Evolutionary conservation across 148 eudicot species (phyloP), one percentile per base, ranked within the genome.

Genomic region (Pharnaceum exiguum): DNA sequence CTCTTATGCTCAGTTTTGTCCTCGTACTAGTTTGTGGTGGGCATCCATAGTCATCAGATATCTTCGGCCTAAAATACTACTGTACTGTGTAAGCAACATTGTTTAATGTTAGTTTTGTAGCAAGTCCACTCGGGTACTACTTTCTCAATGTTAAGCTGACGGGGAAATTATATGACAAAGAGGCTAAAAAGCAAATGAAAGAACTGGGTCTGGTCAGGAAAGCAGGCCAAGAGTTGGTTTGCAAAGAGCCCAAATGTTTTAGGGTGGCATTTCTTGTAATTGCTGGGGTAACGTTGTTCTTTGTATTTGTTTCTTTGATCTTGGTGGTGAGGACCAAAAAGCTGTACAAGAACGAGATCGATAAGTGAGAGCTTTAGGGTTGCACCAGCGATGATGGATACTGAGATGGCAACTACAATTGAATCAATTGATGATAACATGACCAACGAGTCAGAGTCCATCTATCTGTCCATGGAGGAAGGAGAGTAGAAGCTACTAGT

Each of bases 271-370:
- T 60, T 35, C 19, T 60, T n/a, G 33, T 46, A 22, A 24, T 60
- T 1, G 18, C 65, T n/a, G 51, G 35, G 7, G 55, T 35, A 2
- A 60, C 65, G 1, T 10, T 46, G 5, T 44, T 60, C 15, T 52
- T 52, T 7, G 53, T 50, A 6, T 18, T 59, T 4, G 51, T 31
- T n/a, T 59, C 64, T 8, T 8, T 59, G 7, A 59, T 59, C n/a
- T 59, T 60, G 55, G 65, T 60, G 39, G 12, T 31, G 4, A 60
- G 65, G 40, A 60, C 65, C 3, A 46, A 29, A 33, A 43, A 60
- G 54, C 46, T 60, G 17, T 60, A 60, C 30, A 60, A 26, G 23
- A 46, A 54, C 21, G 65, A 60, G 10, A 60, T 60, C 22, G 45
- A 60, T 47, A 42, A n/a, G n/a, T n/a, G n/a, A 47, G 15, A 60